A percentile compares a stretch with the other conserved stretches of the same genome.
Evolutionary conservation across 2,329 filamentous ascomycete genomes (phyloP).

Genomic region (Neonectria punicea): DNA sequence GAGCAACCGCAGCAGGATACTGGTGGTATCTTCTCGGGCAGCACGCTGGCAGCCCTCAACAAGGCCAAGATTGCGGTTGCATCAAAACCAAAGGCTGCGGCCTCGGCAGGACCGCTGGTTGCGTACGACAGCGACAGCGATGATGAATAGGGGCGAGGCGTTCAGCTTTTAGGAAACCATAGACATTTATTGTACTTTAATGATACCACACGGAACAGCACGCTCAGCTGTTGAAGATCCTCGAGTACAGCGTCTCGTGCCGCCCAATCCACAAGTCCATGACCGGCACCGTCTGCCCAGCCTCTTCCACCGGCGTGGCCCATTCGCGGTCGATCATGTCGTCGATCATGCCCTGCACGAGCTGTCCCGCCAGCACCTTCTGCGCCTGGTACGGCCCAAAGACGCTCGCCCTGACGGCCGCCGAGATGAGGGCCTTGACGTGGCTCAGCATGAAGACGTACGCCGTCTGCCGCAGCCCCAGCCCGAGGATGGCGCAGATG

Average conservation of each 20-base stretch:
- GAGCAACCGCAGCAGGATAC: conserved; percentile 51
- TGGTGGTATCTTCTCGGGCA: conserved; percentile 81
- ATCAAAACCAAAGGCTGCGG: conserved; percentile 63
- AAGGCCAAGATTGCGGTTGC: conserved; percentile 64
- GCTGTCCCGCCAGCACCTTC: conserved; percentile 71
- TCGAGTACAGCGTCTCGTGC: conserved; percentile 84
- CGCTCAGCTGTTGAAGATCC: conserved; percentile 82
- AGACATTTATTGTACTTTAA: conserved; percentile 44
- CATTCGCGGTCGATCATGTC: conserved; percentile 69
- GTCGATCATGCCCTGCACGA: conserved; percentile 67
- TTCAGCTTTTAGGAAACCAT: conserved; percentile 38
- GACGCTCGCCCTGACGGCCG: conserved; percentile 79
- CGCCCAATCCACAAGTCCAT: conserved; percentile 87
- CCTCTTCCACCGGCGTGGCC: conserved; percentile 68
- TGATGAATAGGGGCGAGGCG: conserved; percentile 56
- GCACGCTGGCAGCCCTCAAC: conserved; percentile 83
- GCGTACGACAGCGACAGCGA: conserved; percentile 93
- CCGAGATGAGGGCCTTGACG: conserved; percentile 79
- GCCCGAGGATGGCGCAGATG: conserved; percentile 69
- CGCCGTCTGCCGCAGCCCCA: conserved; percentile 71
- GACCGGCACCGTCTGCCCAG: conserved; percentile 78
- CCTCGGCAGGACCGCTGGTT: conserved; percentile 78
- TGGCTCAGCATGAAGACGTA: conserved; percentile 83
- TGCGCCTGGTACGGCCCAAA: conserved; percentile 86
- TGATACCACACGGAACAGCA: conserved; percentile 44